Conservation (phyloP, 192 early-diverging fungal genomes). For the Kappamyces sp. region DNA sequence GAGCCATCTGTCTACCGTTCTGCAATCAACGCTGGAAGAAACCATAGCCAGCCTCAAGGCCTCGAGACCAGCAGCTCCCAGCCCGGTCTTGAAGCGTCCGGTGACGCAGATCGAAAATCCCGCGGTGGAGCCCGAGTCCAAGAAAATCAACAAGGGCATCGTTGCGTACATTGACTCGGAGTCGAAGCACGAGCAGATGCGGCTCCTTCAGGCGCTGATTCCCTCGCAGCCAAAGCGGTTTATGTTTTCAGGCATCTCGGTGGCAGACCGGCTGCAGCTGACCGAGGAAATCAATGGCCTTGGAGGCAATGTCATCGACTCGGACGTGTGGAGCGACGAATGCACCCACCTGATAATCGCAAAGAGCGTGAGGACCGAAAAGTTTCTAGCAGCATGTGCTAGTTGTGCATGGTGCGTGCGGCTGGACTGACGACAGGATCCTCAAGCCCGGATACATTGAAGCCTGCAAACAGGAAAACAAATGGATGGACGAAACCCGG, state of each 20-base stretch:
- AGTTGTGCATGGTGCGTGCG: neutral
- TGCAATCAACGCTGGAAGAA: no score
- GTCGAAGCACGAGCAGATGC: no score
- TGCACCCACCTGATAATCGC: slow-evolving; percentile 10
- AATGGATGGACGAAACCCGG: neutral
- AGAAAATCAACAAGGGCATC: no score
- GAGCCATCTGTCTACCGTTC: no score
- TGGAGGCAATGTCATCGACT: neutral
- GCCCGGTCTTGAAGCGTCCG: no score
- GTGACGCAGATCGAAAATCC: no score
- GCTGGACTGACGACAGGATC: slow-evolving; percentile 1
- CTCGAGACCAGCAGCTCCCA: no score
- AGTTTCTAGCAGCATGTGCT: slow-evolving; percentile 10
- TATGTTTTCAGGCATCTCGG: slow-evolving; percentile 5
- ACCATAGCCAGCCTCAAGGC: no score
- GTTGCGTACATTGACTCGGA: no score
- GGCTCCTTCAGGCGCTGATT: no score
- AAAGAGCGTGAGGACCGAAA: neutral
- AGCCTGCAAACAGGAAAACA: neutral
- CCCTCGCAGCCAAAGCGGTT: no score
- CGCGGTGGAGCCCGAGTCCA: no score
- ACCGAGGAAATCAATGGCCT: neutral
- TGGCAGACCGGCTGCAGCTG: neutral
- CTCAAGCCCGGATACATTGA: neutral
- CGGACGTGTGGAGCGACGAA: neutral